Evolutionary conservation across 345 rosid species (phyloP), one percentile per base, ranked within the genome.

Genomic region (Limnanthes douglasii): DNA sequence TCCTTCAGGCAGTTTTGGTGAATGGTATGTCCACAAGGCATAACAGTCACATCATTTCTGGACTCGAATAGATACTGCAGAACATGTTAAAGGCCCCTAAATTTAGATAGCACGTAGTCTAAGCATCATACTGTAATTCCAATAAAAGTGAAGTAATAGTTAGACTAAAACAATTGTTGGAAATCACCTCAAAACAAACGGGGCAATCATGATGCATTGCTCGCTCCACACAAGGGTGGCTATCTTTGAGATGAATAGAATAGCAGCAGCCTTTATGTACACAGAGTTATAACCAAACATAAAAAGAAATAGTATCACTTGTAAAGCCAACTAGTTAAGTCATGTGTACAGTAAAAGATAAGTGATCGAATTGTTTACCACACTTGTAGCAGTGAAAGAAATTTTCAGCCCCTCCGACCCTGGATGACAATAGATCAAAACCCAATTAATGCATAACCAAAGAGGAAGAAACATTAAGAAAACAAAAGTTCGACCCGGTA

Each of bases 151-250:
- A n/a, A n/a, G n/a, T n/a, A n/a, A n/a, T n/a, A n/a, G n/a, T n/a
- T n/a, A n/a, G n/a, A n/a, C n/a, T n/a, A n/a, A n/a, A n/a, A n/a
- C n/a, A n/a, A n/a, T n/a, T n/a, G n/a, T n/a, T n/a, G 36, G 4
- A 28, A 31, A 15, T 26, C 57, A 86, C 97, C 94, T 86, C 97
- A 34, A 76, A 86, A 48, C 97, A 86, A 37, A 86, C 76, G 9
- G 94, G 93, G 31, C 97, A 86, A 27, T 82, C 82, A 12, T 78
- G 97, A 53, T 82, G 97, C 97, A 86, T 82, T n/a, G 97, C 97
- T 34, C 94, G 79, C 53, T 86, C 97, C n/a, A 86, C 74, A 26
- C 94, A 86, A 16, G 79, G 78, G 48, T 86, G 97, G 48, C 77
- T 62, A 30, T 82, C 55, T 46, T 71, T 66, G 52, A 78, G 65